Base-by-base conservation (phyloP, 805 yeast genomes). In the Metschnikowia reukaufii region DNA sequence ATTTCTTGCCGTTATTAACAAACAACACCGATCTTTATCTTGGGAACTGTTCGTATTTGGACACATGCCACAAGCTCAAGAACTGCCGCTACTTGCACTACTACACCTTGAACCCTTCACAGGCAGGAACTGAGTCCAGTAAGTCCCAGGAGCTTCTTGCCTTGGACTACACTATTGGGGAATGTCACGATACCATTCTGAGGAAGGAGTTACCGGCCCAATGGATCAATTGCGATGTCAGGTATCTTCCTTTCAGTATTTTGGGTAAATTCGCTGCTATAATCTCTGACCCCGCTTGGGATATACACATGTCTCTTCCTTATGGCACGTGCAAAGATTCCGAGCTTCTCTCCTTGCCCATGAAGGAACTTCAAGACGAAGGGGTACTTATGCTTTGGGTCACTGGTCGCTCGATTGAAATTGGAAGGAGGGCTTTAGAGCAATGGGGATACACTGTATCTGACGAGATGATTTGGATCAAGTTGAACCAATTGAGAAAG, bases 261-360 rank as follows among this genome's bases (percentile, higher is more conserved):
- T 65, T 91, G 47, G 97, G 97, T 2, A 82, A 85, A 66, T 87
- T 87, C 68, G 90, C 77, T 1, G 89, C 84, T 2, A 82, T 91
- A 10, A 79, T 92, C 45, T 92, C 96, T 0, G 98, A 91, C 64
- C 97, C 97, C 3, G 94, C 97, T 6, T 91, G 98, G 98, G 91
- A 89, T 54, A 91, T 91, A 52, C 97, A 91, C 67, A 90, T 88
- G 91, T 85, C 86, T 45, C 64, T 81, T 48, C 89, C 89, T 4
- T 83, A 85, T 62, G 87, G 88, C 10, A 82, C 88, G 1, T 82
- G 88, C 61, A 84, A 85, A 47, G 96, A 88, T 61, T 76, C 80
- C 2, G 96, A 88, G 55, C 69, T 91, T 31, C 65, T 84, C 42
- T 72, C 79, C 9, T 69, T 91, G 19, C 84, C 88, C 21, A 75